These are phyloP conservation scores for Backusella macrospora DNA, from an alignment of 192 early-diverging fungal species.

Conservation along the genomic window DNA sequence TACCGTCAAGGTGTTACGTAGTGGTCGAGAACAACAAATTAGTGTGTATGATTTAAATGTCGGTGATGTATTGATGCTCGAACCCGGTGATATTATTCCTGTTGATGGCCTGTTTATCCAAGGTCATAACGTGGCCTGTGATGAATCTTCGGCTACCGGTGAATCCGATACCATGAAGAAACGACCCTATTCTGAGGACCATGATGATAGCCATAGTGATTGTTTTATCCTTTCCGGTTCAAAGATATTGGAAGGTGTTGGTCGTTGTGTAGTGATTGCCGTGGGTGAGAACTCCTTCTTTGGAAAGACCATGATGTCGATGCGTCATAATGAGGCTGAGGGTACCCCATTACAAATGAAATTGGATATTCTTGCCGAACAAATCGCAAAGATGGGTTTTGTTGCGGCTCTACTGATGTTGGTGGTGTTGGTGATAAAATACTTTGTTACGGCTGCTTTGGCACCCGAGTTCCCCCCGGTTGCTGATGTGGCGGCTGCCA, in stretches of 20 bases:
- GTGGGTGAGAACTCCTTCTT: constrained; percentile 86
- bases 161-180: constrained; percentile 89
- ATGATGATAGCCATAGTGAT: constrained; percentile 42
- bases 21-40: constrained; percentile 73
- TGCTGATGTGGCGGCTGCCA: constrained; percentile 55
- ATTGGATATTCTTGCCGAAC: constrained; percentile 85
- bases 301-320: constrained; percentile 86
- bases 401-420: constrained; percentile 80
- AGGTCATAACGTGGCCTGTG: constrained; percentile 79
- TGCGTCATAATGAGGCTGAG: constrained; percentile 68
- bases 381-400: constrained; percentile 92
- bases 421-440: constrained; percentile 65
- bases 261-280: constrained; percentile 82
- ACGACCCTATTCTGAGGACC: constrained; percentile 31
- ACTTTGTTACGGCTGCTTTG: constrained; percentile 62
- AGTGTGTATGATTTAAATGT: constrained; percentile 80
- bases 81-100: constrained; percentile 89
- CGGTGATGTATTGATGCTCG: constrained; percentile 83
- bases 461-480: constrained; percentile 59
- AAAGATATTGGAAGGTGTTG: constrained; percentile 87
- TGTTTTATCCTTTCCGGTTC: constrained; percentile 88
- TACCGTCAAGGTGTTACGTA: constrained; percentile 71
- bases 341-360: constrained; percentile 93
- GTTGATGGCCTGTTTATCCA: constrained; percentile 86
- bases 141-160: constrained; percentile 90